Percentiles rank a stretch among this genome's conserved stretches.
phyloP scores from a whole-genome alignment of 2,329 filamentous ascomycete species.

The Thermoascus crustaceus region DNA sequence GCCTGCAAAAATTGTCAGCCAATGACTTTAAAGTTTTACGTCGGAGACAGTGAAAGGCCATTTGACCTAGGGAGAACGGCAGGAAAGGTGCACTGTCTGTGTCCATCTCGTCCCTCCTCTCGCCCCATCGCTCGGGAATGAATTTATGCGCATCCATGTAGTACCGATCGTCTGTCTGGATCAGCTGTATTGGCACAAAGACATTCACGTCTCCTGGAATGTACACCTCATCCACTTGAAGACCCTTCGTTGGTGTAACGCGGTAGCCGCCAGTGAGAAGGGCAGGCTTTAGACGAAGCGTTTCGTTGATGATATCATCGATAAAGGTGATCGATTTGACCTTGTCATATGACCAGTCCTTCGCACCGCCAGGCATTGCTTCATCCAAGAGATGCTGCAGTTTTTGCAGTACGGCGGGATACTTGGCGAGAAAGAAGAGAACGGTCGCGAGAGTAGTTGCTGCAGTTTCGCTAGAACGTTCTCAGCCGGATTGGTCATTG shows the following conservation, averaged over 20 bases:
- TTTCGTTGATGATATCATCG: slow-evolving; percentile 24
- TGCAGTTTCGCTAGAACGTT: slow-evolving; percentile 25
- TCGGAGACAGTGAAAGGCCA: slow-evolving; percentile 2
- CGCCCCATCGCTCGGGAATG: slow-evolving; percentile 18
- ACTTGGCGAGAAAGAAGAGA: slow-evolving; percentile 27
- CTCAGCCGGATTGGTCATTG: neutral
- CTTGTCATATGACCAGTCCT: slow-evolving; percentile 6
- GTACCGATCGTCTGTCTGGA: slow-evolving; percentile 14
- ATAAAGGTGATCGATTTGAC: slow-evolving; percentile 15
- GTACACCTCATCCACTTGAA: slow-evolving; percentile 19
- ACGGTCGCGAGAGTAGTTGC: slow-evolving; percentile 21
- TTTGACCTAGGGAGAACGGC: slow-evolving; percentile 14
- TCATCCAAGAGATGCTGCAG: slow-evolving; percentile 25
- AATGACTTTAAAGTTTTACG: neutral
- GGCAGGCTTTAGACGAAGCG: slow-evolving; percentile 32
- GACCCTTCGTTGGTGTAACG: slow-evolving; percentile 29
- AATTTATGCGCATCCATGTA: slow-evolving; percentile 11
- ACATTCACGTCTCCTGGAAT: slow-evolving; percentile 23
- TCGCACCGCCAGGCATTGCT: slow-evolving; percentile 13
- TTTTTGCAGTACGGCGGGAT: slow-evolving; percentile 20
- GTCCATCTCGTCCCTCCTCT: slow-evolving; percentile 8
- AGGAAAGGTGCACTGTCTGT: slow-evolving; percentile 13
- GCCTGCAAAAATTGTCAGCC: slow-evolving; percentile 1
- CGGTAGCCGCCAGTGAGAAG: slow-evolving; percentile 28
- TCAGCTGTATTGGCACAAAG: slow-evolving; percentile 9